A percentile compares a stretch with the other conserved stretches of the same genome.
phyloP scores from a whole-genome alignment of 2,329 filamentous ascomycete genomes.

The Tolypocladium paradoxum region DNA sequence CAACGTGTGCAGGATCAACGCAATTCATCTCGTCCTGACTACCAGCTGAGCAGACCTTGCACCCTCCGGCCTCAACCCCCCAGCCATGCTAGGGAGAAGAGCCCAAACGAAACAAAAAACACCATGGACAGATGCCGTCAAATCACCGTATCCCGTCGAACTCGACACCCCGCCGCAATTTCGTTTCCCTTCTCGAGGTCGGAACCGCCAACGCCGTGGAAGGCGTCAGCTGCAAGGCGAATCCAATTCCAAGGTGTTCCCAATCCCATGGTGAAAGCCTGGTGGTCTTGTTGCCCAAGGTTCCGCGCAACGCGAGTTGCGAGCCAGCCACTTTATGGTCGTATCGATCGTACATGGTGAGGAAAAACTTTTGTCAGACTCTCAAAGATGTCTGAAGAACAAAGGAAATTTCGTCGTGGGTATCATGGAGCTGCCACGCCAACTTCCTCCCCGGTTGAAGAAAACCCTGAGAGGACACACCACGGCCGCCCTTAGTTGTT shows the following conservation, averaged over 20 bases:
- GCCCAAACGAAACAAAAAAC: slow-evolving; percentile 5
- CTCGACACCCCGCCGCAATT: slow-evolving; percentile 15
- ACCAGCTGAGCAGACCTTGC: slow-evolving; percentile 20
- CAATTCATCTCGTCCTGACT: slow-evolving; percentile 27
- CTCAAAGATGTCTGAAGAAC: slow-evolving; percentile 11
- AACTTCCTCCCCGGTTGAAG: slow-evolving; percentile 16
- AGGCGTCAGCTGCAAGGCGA: slow-evolving; percentile 15
- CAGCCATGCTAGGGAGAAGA: slow-evolving; percentile 1
- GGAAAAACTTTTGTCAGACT: slow-evolving; percentile 11
- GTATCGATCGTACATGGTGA: slow-evolving; percentile 18
- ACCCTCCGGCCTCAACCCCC: slow-evolving; percentile 10
- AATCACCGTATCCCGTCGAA: slow-evolving; percentile 9
- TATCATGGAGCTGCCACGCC: slow-evolving; percentile 32
- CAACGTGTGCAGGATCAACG: slow-evolving; percentile 17
- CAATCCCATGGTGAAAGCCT: slow-evolving; percentile 12
- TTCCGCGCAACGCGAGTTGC: slow-evolving; percentile 17
- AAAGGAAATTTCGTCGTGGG: slow-evolving; percentile 25
- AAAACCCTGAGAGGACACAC: slow-evolving; percentile 11
- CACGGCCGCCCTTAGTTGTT: slow-evolving; percentile 47
- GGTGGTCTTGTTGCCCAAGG: slow-evolving; percentile 11
- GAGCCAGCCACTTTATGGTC: slow-evolving; percentile 18
- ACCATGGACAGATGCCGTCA: slow-evolving; percentile 10
- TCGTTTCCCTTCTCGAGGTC: slow-evolving; percentile 13
- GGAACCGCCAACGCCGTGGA: slow-evolving; percentile 4
- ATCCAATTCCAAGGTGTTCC: slow-evolving; percentile 20